A percentile compares a stretch with the other conserved stretches of the same genome.
Evolutionary conservation across 495 filamentous ascomycete species (phyloP).

Genomic region (Aspergillus panamensis): DNA sequence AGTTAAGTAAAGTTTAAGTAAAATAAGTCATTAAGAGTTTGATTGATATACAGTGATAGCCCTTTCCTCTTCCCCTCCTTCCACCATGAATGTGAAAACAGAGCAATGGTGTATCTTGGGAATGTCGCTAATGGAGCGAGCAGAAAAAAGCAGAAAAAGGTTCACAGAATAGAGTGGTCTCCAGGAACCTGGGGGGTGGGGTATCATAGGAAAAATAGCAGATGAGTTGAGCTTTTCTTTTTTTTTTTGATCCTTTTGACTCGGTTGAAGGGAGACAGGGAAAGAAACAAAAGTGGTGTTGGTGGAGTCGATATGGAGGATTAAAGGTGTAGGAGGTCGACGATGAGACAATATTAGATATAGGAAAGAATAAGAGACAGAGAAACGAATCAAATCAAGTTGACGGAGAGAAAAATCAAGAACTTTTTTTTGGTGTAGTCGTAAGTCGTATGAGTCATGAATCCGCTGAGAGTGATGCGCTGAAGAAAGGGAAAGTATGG

Average conservation of each 20-base stretch:
- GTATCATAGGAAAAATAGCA: not conserved
- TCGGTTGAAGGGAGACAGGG: not conserved
- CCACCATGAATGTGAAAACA: not conserved
- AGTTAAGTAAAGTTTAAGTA: not conserved
- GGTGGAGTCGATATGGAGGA: not conserved
- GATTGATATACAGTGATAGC: not conserved
- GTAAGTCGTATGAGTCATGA: slow-evolving; percentile 26
- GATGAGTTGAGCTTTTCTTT: not conserved
- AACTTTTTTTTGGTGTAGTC: slow-evolving; percentile 32
- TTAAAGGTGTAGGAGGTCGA: not conserved
- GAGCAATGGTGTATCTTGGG: not conserved
- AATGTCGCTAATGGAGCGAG: not conserved
- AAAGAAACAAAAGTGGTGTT: not conserved
- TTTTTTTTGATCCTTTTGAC: not conserved
- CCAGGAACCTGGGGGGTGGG: not conserved
- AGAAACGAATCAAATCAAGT: not conserved
- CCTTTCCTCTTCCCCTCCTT: not conserved
- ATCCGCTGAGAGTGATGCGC: not conserved
- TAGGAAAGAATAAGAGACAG: not conserved
- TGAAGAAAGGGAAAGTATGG: slow-evolving; percentile 6
- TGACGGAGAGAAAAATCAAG: not conserved
- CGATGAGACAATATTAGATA: slow-evolving; percentile 7
- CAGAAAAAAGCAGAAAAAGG: not conserved
- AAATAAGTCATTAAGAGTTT: not conserved
- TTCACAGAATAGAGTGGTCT: slow-evolving; percentile 1